Percentiles rank a stretch among this genome's conserved stretches.
phyloP scores from a whole-genome alignment of 2,329 filamentous ascomycete species.

The Alternaria sp. region DNA sequence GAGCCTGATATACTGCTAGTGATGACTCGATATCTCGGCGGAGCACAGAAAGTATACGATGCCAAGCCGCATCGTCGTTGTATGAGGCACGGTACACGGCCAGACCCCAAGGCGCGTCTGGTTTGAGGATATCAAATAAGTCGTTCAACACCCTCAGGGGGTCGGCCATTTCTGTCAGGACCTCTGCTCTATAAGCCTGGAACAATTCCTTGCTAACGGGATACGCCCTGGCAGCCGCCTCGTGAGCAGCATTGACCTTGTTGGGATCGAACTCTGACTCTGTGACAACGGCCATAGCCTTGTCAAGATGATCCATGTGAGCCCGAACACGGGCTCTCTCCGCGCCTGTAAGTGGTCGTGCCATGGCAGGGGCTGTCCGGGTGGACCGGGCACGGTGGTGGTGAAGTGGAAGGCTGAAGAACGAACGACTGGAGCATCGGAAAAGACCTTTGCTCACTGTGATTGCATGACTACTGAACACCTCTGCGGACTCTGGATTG shows the following conservation, averaged over 20 bases:
- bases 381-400: not conserved
- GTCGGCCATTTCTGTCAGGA: not conserved
- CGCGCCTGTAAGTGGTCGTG: not conserved
- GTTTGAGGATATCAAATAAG: not conserved
- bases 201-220: not conserved
- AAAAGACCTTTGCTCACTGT: not conserved
- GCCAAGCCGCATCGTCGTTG: constrained; percentile 8
- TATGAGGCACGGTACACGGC: constrained; percentile 7
- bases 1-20: not conserved
- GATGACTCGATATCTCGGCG: not conserved
- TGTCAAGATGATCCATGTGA: not conserved
- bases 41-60: constrained; percentile 7
- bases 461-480: not conserved
- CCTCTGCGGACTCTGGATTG: too few relatives aligned
- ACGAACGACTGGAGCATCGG: not conserved
- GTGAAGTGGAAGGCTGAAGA: constrained; percentile 7
- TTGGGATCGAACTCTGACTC: constrained; percentile 5
- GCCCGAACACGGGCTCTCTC: constrained; percentile 6
- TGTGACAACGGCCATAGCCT: not conserved
- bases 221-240: constrained; percentile 7
- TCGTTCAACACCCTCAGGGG: not conserved
- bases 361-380: constrained; percentile 3
- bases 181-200: not conserved
- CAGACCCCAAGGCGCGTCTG: constrained; percentile 7
- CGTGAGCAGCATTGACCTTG: not conserved